Base-by-base conservation (phyloP, 2,329 filamentous ascomycete species). In the Penicillium sp. region DNA sequence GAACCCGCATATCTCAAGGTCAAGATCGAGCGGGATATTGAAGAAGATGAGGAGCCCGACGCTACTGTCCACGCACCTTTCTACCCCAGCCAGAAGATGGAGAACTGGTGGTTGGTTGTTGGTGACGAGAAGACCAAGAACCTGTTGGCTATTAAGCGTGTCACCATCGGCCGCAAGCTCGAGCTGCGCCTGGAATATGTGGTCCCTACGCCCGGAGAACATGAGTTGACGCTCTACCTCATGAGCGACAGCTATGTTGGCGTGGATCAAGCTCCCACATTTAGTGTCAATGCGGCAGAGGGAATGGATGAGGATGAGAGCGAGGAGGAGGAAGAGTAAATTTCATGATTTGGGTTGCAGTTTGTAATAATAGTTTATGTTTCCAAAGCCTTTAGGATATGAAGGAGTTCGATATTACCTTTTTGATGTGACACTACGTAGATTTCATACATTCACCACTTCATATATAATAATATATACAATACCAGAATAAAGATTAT, bases 91-190 rank as follows among this genome's bases (percentile, higher is more conserved):
- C 88, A 88, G 74, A 99, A 99, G 82, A 88, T 90, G 79, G 94
- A 99, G 81, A 96, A 94, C 71, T 99, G 92, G 92, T 99, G 94
- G 94, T 78, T 99, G 53, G 90, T 99, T 19, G 90, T 99, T 33
- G 93, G 92, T 30, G 92, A 97, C 66, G 91, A 97, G 77, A 88
- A 85, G 72, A 90, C 88, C 38, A 93, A 91, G 79, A 92, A 83
- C 61, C 79, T 99, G 59, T 80, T 97, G 55, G 92, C 90, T 3
- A 96, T 97, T 79, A 99, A 97, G 82, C 85, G 93, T 64, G 88
- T 99, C 57, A 96, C 92, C 1, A 88, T 99, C 61, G 88, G 87
- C 38, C 84, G 84, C 65, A 87, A 88, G 70, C 77, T 96, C 66
- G 88, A 90, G 68, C 83, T 91, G 55, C 86, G 85, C 69, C 78